These are phyloP conservation scores for Fusarium sp. DNA, from an alignment of 2,329 filamentous ascomycete species.

Conservation along the genomic window DNA sequence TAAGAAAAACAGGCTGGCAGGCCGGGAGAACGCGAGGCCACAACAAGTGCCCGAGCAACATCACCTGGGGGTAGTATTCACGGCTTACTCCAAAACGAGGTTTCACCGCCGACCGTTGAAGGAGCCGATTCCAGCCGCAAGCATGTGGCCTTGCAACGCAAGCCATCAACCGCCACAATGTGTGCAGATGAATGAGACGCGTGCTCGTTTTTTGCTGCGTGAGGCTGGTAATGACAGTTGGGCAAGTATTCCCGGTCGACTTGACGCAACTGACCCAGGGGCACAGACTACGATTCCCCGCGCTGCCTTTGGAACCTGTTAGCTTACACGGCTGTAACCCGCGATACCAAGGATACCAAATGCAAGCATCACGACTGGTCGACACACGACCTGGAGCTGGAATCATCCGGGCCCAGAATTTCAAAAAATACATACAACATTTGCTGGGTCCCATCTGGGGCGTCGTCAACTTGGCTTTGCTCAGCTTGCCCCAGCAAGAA, in stretches of 20 bases:
- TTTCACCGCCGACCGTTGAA: constrained; percentile 9
- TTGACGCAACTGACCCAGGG: constrained; percentile 14
- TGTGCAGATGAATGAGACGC: constrained; percentile 5
- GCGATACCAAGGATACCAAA: constrained; percentile 8
- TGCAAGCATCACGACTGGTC: constrained; percentile 15
- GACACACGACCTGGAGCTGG: constrained; percentile 14
- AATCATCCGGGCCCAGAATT: constrained; percentile 17
- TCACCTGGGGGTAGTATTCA: neutral
- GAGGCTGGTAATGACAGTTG: constrained; percentile 19
- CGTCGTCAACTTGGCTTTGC: constrained; percentile 8
- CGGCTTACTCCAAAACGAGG: neutral
- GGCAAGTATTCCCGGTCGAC: constrained; percentile 14
- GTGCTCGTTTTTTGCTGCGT: constrained; percentile 5
- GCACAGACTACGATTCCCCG: constrained; percentile 24
- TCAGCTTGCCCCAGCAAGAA: constrained; percentile 24
- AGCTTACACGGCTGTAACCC: constrained; percentile 35
- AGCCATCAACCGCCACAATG: constrained; percentile 1
- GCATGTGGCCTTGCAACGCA: constrained; percentile 1
- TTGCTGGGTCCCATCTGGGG: constrained; percentile 16
- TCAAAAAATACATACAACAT: neutral
- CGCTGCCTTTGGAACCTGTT: constrained; percentile 25
- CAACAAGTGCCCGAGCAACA: neutral
- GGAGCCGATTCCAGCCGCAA: constrained; percentile 20
- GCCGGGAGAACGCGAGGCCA: too few species aligned
- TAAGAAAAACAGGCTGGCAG: too few species aligned